phyloP scores from a whole-genome alignment of 1,284 basidiomycete genomes.

The Trichosporon faecale region DNA sequence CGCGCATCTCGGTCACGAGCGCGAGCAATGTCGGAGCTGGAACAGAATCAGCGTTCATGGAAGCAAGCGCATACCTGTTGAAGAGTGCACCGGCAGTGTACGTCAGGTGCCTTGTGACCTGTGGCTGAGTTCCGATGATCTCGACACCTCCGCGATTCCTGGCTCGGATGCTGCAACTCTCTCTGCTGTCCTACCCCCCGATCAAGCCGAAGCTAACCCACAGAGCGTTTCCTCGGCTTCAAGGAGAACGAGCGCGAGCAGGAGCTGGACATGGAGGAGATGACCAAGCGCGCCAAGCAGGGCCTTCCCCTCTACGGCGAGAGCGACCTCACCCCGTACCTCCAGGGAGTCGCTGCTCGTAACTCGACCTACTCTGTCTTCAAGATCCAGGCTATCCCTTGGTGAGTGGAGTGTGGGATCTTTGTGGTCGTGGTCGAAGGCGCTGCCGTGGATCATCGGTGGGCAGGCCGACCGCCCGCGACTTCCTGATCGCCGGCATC shows the following conservation, averaged over 20 bases:
- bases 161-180: not conserved
- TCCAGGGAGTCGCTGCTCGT: slow-evolving; percentile 81
- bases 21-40: not conserved
- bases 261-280: slow-evolving; percentile 69
- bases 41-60: not conserved
- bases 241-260: slow-evolving; percentile 83
- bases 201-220: slow-evolving; percentile 1
- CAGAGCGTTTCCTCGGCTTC: slow-evolving; percentile 97
- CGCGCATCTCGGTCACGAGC: not conserved
- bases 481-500: not conserved
- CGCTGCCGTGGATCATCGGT: too few species aligned
- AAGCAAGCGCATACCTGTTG: too few species aligned
- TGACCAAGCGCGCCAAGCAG: slow-evolving; percentile 65
- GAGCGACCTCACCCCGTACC: slow-evolving; percentile 76
- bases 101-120: not conserved
- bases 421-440: too few species aligned
- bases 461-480: too few species aligned
- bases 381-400: slow-evolving; percentile 62
- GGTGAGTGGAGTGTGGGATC: slow-evolving; percentile 58
- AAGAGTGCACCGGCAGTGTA: not conserved
- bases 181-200: not conserved
- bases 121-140: not conserved
- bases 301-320: slow-evolving; percentile 82
- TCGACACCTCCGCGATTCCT: not conserved
- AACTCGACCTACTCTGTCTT: slow-evolving; percentile 92